Conservation (phyloP, 2,329 filamentous ascomycete species). For the Phialophora tarda region DNA sequence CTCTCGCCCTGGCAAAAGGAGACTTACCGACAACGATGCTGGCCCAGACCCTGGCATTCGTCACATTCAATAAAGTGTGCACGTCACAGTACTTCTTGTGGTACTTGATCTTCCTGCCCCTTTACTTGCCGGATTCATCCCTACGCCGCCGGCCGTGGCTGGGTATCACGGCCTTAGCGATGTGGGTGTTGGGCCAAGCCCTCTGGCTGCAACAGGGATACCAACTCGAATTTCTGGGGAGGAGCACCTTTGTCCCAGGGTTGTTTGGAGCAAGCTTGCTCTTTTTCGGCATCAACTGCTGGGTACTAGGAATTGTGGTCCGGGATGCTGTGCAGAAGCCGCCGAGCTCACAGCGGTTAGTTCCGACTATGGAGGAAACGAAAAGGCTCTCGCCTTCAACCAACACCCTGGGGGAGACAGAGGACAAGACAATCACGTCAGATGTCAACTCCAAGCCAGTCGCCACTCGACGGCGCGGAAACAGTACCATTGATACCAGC, state of each 20-base stretch:
- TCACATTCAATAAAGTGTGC: conserved; percentile 98
- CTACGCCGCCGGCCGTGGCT: conserved; percentile 60
- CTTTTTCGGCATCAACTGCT: conserved; percentile 87
- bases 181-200: conserved; percentile 73
- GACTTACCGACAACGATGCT: conserved; percentile 79
- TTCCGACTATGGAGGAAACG: neutral
- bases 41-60: conserved; percentile 93
- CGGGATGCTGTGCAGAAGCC: conserved; percentile 55
- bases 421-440: neutral
- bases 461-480: conserved; percentile 10
- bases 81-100: conserved; percentile 99
- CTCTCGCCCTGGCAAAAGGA: conserved; percentile 53
- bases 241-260: conserved; percentile 82
- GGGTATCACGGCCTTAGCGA: conserved; percentile 67
- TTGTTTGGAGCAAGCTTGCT: conserved; percentile 75
- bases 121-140: conserved; percentile 84
- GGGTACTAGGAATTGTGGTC: conserved; percentile 83
- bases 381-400: neutral
- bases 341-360: neutral
- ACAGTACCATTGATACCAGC: conserved; percentile 28
- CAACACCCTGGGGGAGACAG: neutral
- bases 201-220: conserved; percentile 78
- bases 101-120: conserved; percentile 92
- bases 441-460: neutral
- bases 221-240: conserved; percentile 77